Base-by-base conservation (phyloP, 164 flowering plant species). In the Brasenia schreberi region DNA sequence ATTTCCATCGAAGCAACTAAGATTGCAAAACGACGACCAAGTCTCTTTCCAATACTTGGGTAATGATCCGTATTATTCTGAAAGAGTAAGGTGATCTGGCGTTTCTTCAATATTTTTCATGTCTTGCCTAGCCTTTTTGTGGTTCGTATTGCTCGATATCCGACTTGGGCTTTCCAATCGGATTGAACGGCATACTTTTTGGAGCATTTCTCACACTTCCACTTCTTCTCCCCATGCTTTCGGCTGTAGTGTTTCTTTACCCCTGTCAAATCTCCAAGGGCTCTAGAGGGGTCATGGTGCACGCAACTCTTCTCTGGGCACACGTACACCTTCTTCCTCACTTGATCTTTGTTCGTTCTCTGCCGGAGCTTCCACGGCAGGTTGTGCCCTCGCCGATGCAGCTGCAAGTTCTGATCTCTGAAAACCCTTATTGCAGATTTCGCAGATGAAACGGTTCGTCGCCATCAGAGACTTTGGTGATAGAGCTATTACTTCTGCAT, bases 121-220 rank as follows among this genome's bases (percentile, higher is more conserved):
- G 4, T 33, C 39, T 33, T 3, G 39, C 2, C 39, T 33, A 33
- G 39, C 39, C 39, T 33, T 33, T 33, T 33, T 33, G 39, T 33
- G 39, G 39, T 33, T 33, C 39, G 39, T 33, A 33, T 33, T 33
- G 39, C 39, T 33, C 39, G 39, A 33, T 33, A 33, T 33, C 39
- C 39, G 3, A 33, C 39, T 1, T 60, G 63, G 27, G 63, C 63
- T 5, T 60, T 60, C 63, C 65, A 23, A 18, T 67, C 59, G 14
- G 23, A 6, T 60, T 43, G 11, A 60, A 60, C 53, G 61, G 49
- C 23, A 60, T 66, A 45, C 44, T 60, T 59, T 53, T 61, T n/a
- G 43, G 19, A 43, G 52, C 43, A 16, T n/a, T 60, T 60, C 63
- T 60, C 63, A n/a, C 63, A 60, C 63, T 60, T 60, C 63, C 63